Evolutionary conservation across 2,329 filamentous ascomycete species (phyloP), one percentile per base, ranked within the genome.

Genomic region (Anisogramma anomala): DNA sequence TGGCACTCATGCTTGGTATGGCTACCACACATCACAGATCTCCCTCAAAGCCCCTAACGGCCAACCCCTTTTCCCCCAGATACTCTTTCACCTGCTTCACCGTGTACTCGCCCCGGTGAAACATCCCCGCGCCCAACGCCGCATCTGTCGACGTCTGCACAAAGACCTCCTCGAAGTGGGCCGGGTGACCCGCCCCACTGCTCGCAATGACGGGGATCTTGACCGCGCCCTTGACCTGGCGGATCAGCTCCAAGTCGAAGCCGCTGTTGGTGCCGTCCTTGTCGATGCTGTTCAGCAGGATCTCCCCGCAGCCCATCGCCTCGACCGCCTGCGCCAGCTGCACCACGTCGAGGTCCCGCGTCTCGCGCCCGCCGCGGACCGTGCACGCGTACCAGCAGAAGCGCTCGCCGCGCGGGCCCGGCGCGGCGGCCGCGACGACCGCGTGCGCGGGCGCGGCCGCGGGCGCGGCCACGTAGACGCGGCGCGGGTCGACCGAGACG

Each of bases 371-470:
- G 34, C 91, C 91, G 65, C 89, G 93, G 66, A 94, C 86, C 6
- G 91, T 98, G 65, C 91, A 96, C 43, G 91, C 88, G 60, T 95
- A 98, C 89, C 89, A 98, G 67, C 86, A 94, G 62, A 78, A 82
- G 39, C 68, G 66, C 61, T 95, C 84, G 20, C 87, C 87, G 32
- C 74, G 71, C 17, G 84, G 79, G 7, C 88, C 86, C 0, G 77
- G 78, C 47, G 67, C 73, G 0, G 63, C 58, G 0, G 89, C 94
- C 55, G 71, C 66, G 55, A 95, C 66, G 11, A 81, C 84, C 54
- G 85, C 80, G 1, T 73, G 71, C 40, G 84, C 87, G 36, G 80
- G 74, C 18, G 71, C 64, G 28, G 81, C 79, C 15, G 34, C 37
- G 10, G 41, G 41, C 2, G 41, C 35, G 32, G 74, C 72, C 2